Base-by-base conservation (phyloP, 2,329 filamentous ascomycete species). In the Colletotrichum tanaceti region DNA sequence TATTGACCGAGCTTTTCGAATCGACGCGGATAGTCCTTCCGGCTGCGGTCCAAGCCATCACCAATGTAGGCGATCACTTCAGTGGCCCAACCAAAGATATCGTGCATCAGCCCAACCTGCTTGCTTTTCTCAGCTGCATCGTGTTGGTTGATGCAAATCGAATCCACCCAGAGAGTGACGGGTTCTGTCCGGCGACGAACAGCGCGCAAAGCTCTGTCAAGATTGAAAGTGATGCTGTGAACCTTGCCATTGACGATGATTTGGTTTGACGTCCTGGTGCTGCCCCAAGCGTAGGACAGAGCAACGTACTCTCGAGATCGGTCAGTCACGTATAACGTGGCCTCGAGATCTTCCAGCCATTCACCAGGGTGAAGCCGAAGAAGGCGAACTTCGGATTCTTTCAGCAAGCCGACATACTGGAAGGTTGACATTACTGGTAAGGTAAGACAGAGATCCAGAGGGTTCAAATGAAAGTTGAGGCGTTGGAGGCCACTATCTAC, bases 211-310 rank as follows among this genome's bases (percentile, higher is more conserved):
- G 75, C 75, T 24, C 72, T 68, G 20, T 77, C 72, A 16, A 78
- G 71, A 52, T 76, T 78, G 35, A 70, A 60, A 5, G 75, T 77
- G 55, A 77, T 73, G 10, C 43, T 18, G 6, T 71, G 70, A 11
- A 57, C 18, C 3, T 52, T 50, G n/a, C 70, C 70, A 52, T 77
- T 74, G n/a, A 77, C 59, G 5, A 60, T 35, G 28, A 76, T 70
- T 5, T 72, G 24, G 58, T 47, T 68, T 65, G 16, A 65, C 57
- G 22, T 68, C 64, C 41, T 71, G 39, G 4, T 69, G 61, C 71
- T 74, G 1, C 73, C 75, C 74, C 76, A 76, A 1, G 74, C 73
- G 24, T 77, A 77, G 3, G 74, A 77, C 0, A 78, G 50, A 6
- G 75, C 74, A 13, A 60, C 65, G 24, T 77, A 77, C 7, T 46